Percentiles rank a stretch among this genome's conserved stretches.
Evolutionary conservation across 768 basidiomycete species (phyloP).

Genomic region (Mycena galopus): DNA sequence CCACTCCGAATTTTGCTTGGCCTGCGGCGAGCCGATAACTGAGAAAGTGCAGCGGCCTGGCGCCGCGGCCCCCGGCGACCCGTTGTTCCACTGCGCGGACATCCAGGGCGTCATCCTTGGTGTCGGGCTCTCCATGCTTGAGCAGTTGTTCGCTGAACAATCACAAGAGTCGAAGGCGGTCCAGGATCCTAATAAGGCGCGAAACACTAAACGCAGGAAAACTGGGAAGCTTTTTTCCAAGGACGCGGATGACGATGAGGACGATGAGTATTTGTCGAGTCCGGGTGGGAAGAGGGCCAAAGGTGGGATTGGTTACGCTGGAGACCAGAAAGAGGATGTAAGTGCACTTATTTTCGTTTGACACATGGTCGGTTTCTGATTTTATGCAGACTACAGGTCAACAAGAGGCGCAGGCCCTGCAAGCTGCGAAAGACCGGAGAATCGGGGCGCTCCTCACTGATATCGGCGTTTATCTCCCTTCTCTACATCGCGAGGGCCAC

Average conservation of each 20-base stretch:
- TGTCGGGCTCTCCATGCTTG: conserved; percentile 90
- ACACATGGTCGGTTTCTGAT: not conserved
- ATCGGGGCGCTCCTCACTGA: conserved; percentile 76
- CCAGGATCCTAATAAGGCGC: conserved; percentile 50
- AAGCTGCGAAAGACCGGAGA: conserved; percentile 79
- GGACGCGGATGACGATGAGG: conserved; percentile 50
- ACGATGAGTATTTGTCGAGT: conserved; percentile 58
- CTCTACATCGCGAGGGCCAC: conserved; percentile 79
- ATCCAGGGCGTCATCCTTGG: conserved; percentile 92
- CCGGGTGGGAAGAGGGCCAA: conserved; percentile 74
- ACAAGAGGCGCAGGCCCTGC: conserved; percentile 79
- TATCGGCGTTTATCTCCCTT: conserved; percentile 89
- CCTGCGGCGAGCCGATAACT: conserved; percentile 78
- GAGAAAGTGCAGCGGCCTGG: conserved; percentile 58
- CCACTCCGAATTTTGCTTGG: conserved; percentile 73
- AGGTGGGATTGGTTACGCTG: conserved; percentile 90
- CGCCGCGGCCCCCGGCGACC: conserved; percentile 62
- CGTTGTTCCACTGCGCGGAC: conserved; percentile 90
- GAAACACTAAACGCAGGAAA: conserved; percentile 62
- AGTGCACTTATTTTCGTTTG: conserved; percentile 47
- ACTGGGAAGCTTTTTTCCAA: conserved; percentile 44
- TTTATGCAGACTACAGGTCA: conserved; percentile 79
- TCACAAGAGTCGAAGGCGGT: conserved; percentile 50
- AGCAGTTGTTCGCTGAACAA: conserved; percentile 76
- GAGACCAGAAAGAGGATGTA: conserved; percentile 87